Conservation (phyloP, 495 filamentous ascomycete genomes). For the Chaetomium fimeti region DNA sequence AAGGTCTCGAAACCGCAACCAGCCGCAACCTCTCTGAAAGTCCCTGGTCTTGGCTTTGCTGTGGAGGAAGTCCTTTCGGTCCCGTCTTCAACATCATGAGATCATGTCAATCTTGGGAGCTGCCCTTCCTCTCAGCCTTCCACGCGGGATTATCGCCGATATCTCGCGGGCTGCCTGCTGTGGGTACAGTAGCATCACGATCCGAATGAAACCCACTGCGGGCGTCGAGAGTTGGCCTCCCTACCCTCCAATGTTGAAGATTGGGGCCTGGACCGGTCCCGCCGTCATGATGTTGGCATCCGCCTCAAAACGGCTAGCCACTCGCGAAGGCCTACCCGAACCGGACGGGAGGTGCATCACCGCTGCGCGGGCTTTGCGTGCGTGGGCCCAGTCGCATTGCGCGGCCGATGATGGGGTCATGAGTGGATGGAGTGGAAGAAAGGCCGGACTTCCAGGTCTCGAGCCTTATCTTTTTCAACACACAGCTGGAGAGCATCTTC, state of each 20-base stretch:
- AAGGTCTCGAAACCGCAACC: too few relatives aligned
- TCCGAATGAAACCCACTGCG: neutral
- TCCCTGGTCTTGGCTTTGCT: too few relatives aligned
- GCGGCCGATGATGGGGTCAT: neutral
- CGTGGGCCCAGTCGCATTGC: neutral
- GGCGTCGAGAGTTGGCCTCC: neutral
- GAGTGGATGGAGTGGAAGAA: neutral
- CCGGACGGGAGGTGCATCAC: slow-evolving; percentile 1
- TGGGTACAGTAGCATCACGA: neutral
- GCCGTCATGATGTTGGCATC: neutral
- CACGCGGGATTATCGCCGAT: too few relatives aligned
- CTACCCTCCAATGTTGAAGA: neutral
- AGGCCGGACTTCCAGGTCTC: neutral
- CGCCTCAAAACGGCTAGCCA: slow-evolving; percentile 4
- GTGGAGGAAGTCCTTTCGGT: too few relatives aligned
- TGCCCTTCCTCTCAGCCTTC: too few relatives aligned
- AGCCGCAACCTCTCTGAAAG: too few relatives aligned
- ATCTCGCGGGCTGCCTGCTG: neutral
- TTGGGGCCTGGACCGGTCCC: slow-evolving; percentile 6
- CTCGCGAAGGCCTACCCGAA: slow-evolving; percentile 18
- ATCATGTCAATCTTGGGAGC: too few relatives aligned
- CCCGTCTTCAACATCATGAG: too few relatives aligned
- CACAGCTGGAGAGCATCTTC: neutral
- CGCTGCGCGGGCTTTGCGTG: too few relatives aligned
- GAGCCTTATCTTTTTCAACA: too few relatives aligned